These are phyloP conservation scores for Lagerstroemia speciosa DNA, from an alignment of 345 rosid genomes.

Conservation along the genomic window DNA sequence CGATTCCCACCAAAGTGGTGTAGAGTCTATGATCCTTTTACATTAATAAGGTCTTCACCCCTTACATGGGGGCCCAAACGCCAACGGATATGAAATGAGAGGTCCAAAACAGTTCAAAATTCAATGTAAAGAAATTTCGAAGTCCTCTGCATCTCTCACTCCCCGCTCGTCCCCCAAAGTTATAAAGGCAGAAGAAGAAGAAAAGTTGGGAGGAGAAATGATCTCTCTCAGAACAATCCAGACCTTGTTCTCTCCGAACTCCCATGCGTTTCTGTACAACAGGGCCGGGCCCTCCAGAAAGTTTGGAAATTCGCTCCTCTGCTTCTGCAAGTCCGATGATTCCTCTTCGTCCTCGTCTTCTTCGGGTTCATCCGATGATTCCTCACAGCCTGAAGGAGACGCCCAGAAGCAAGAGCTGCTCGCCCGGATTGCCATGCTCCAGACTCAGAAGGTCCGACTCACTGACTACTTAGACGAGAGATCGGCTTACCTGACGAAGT, in stretches of 20 bases:
- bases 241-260: constrained; percentile 20
- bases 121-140: neutral
- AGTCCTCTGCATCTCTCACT: neutral
- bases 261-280: constrained; percentile 11
- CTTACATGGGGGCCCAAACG: neutral
- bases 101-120: constrained; percentile 7
- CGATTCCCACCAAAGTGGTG: too few species aligned
- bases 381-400: constrained; percentile 60
- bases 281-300: constrained; percentile 17
- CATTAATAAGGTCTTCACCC: too few species aligned
- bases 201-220: neutral
- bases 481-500: constrained; percentile 66
- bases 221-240: constrained; percentile 23
- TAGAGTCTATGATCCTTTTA: too few species aligned
- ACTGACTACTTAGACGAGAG: constrained; percentile 72
- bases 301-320: constrained; percentile 21
- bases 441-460: constrained; percentile 76
- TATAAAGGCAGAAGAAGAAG: neutral
- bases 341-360: constrained; percentile 14
- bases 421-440: constrained; percentile 77
- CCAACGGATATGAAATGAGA: neutral
- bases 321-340: constrained; percentile 34
- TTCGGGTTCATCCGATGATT: constrained; percentile 22
- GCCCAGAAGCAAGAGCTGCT: constrained; percentile 66
- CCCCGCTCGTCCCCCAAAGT: constrained; percentile 2